Evolutionary conservation across 306 rosid genomes (phyloP).

Genomic region (Corylus americana): DNA sequence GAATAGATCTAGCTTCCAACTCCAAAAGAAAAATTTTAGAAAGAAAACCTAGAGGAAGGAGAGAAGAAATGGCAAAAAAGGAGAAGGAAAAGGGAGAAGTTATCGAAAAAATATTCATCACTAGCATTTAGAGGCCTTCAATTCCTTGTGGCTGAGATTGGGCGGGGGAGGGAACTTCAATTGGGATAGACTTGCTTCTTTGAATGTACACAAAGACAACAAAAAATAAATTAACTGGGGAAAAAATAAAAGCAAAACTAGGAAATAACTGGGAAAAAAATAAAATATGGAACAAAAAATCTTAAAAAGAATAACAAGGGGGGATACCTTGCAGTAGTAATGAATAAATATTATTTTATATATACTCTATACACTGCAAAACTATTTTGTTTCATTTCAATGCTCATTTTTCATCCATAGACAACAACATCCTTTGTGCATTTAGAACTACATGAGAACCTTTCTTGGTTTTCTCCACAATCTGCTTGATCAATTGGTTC

Average conservation of each 20-base stretch:
- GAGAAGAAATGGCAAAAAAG: no score
- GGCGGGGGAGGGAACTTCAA: no score
- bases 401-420: conserved; percentile 45
- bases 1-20: no score
- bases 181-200: no score
- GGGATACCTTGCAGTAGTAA: neutral
- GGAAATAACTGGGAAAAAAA: neutral
- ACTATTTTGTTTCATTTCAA: conserved; percentile 24
- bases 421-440: conserved; percentile 59
- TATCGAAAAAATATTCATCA: no score
- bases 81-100: no score
- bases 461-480: conserved; percentile 76
- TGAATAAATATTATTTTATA: conserved; percentile 17
- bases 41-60: no score
- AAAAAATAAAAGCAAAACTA: neutral
- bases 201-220: no score
- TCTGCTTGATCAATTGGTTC: conserved; percentile 66
- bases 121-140: no score
- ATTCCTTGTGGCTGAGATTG: no score
- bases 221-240: no score
- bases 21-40: no score
- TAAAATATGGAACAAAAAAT: neutral
- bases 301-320: neutral
- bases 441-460: conserved; percentile 70
- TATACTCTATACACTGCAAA: conserved; percentile 37